Evolutionary conservation across 108 stramenopile genomes (phyloP).

Genomic region (Heterococcus sp.): DNA sequence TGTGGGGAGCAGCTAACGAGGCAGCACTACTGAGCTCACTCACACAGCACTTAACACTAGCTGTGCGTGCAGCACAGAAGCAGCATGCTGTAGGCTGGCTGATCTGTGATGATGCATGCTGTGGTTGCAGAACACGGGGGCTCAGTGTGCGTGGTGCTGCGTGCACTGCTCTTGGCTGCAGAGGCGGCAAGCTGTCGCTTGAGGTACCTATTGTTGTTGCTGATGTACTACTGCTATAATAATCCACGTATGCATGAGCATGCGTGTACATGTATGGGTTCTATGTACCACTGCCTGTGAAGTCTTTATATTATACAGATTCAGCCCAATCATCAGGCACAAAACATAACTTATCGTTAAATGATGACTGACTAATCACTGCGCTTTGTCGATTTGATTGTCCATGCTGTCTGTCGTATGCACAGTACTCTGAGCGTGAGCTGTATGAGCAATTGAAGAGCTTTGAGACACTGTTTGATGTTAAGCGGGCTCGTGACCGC

Average conservation of each 20-base stretch:
- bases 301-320: no score
- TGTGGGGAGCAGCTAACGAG: constrained; percentile 47
- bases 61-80: constrained; percentile 32
- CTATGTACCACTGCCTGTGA: no score
- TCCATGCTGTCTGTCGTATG: background rate
- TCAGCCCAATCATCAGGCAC: no score
- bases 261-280: no score
- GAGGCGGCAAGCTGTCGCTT: constrained; percentile 23
- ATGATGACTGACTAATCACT: background rate
- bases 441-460: constrained; percentile 62
- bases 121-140: constrained; percentile 54
- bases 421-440: constrained; percentile 49
- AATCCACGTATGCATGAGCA: no score
- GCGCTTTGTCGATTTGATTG: no score
- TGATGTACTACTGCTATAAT: no score
- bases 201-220: no score
- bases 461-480: constrained; percentile 59
- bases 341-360: no score
- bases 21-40: constrained; percentile 53
- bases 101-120: constrained; percentile 21
- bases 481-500: constrained; percentile 31
- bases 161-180: constrained; percentile 45
- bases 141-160: constrained; percentile 53
- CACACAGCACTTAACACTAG: constrained; percentile 48
- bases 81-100: background rate